phyloP scores from a whole-genome alignment of 768 basidiomycete genomes.

The Pisolithus tinctorius region DNA sequence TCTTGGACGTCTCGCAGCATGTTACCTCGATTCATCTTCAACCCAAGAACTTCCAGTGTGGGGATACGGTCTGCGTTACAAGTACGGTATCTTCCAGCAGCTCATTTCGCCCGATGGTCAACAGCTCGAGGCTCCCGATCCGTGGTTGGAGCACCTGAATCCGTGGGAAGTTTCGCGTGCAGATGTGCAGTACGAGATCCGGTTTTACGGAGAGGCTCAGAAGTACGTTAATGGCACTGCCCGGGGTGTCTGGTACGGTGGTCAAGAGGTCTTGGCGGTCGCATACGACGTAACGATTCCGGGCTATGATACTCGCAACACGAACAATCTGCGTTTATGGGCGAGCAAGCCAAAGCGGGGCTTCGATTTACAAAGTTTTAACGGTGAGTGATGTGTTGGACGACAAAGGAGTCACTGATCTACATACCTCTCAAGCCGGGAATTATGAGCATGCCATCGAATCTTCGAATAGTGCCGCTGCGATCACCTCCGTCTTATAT shows the following conservation, averaged over 20 bases:
- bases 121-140: slow-evolving; percentile 87
- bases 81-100: slow-evolving; percentile 95
- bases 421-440: slow-evolving; percentile 49
- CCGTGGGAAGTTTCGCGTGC: slow-evolving; percentile 85
- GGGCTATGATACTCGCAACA: slow-evolving; percentile 70
- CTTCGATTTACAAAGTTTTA: slow-evolving; percentile 94
- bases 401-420: background rate
- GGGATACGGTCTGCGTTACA: slow-evolving; percentile 92
- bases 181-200: slow-evolving; percentile 78
- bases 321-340: slow-evolving; percentile 86
- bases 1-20: slow-evolving; percentile 91
- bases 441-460: slow-evolving; percentile 90
- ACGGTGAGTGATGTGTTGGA: slow-evolving; percentile 44
- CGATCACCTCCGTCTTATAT: slow-evolving; percentile 92
- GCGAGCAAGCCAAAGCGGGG: slow-evolving; percentile 83
- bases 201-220: slow-evolving; percentile 86
- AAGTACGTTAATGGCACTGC: slow-evolving; percentile 51
- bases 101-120: slow-evolving; percentile 79
- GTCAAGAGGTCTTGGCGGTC: slow-evolving; percentile 88
- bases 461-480: slow-evolving; percentile 82
- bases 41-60: slow-evolving; percentile 88
- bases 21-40: slow-evolving; percentile 92
- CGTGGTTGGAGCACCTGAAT: slow-evolving; percentile 84
- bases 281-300: slow-evolving; percentile 96
- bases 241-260: slow-evolving; percentile 74